Conservation (phyloP, 176 grass and related monocot genomes). For the Hordeum marinum region DNA sequence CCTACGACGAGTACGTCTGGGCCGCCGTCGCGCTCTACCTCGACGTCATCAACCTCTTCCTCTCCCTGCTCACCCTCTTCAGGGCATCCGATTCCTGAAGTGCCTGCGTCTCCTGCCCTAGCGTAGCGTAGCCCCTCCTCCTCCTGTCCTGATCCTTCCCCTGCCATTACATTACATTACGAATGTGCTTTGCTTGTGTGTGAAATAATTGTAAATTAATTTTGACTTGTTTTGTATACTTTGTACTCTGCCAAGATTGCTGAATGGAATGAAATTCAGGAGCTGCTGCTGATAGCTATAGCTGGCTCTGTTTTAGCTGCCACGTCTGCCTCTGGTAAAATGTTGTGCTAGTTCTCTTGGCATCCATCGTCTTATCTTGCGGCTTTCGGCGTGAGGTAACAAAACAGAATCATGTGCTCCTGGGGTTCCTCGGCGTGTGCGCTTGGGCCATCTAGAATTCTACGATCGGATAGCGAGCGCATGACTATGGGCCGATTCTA, state of each 20-base stretch:
- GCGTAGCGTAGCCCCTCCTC: too few relatives aligned
- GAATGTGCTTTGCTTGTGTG: background rate
- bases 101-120: too few relatives aligned
- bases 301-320: background rate
- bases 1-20: conserved; percentile 96
- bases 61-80: conserved; percentile 88
- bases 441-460: too few relatives aligned
- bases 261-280: background rate
- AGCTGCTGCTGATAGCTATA: background rate
- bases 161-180: background rate
- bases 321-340: too few relatives aligned
- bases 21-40: conserved; percentile 83
- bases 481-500: too few relatives aligned
- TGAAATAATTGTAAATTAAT: background rate
- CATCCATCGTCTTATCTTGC: background rate
- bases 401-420: too few relatives aligned
- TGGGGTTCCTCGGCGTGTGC: too few relatives aligned
- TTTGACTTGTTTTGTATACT: background rate
- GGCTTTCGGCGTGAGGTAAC: too few relatives aligned
- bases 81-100: conserved; percentile 59
- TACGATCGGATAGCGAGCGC: too few relatives aligned
- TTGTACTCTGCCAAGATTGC: background rate
- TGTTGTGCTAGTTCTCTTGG: background rate
- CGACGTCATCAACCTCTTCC: conserved; percentile 87
- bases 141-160: too few relatives aligned